Evolutionary conservation across 192 early-diverging fungal genomes (phyloP).

Genomic region (Coemansia sp.): DNA sequence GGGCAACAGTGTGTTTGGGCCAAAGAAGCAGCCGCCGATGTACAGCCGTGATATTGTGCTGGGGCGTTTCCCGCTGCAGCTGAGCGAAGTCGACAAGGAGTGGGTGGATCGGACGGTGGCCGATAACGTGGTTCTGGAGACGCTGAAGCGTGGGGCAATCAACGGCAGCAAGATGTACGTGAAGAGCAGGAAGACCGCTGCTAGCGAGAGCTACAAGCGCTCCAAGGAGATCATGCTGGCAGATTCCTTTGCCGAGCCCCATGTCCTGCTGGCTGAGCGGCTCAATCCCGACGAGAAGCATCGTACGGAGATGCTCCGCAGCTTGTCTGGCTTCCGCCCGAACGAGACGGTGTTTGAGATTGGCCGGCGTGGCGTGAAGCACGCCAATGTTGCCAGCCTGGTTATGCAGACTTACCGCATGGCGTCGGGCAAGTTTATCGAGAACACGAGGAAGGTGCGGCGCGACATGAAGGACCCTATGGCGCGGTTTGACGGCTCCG

Average conservation of each 20-base stretch:
- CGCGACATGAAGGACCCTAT: conserved; percentile 37
- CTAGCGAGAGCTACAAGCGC: conserved; percentile 78
- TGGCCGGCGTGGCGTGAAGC: conserved; percentile 75
- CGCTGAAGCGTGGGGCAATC: conserved; percentile 56
- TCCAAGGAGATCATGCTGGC: conserved; percentile 74
- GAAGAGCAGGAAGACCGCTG: conserved; percentile 74
- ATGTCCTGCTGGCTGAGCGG: conserved; percentile 61
- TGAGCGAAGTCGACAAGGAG: conserved; percentile 67
- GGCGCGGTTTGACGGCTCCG: conserved; percentile 12
- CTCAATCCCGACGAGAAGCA: conserved; percentile 56
- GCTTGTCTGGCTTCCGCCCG: conserved; percentile 77
- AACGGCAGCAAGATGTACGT: conserved; percentile 86
- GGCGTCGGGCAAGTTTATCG: conserved; percentile 25
- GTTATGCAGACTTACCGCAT: conserved; percentile 62
- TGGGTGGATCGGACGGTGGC: conserved; percentile 61
- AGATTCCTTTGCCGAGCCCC: conserved; percentile 61
- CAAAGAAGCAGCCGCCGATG: conserved; percentile 39
- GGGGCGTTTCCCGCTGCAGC: conserved; percentile 67
- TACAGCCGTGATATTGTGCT: conserved; percentile 77
- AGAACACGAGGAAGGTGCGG: conserved; percentile 26
- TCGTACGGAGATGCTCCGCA: conserved; percentile 63
- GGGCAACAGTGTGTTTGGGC: conserved; percentile 31
- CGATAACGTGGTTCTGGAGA: conserved; percentile 59
- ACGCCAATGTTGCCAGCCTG: conserved; percentile 57
- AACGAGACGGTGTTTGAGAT: conserved; percentile 93